A percentile compares a stretch with the other conserved stretches of the same genome.
Conservation (phyloP, 78 protist genomes). For the Diacronema lutheri region DNA sequence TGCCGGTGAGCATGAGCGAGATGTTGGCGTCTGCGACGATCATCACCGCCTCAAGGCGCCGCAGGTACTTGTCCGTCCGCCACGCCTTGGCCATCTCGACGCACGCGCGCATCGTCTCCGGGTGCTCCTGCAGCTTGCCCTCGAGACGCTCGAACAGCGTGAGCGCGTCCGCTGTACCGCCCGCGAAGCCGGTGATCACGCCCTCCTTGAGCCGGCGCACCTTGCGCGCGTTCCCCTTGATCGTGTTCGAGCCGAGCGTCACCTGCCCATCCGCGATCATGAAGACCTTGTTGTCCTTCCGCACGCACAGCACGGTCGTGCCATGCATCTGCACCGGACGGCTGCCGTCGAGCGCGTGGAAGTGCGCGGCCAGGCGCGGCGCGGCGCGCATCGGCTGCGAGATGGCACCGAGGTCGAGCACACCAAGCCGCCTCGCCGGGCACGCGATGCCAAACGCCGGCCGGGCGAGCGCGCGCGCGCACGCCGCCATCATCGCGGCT, state of each 20-base stretch:
- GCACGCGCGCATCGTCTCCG: slow-evolving; percentile 58
- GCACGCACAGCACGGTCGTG: slow-evolving; percentile 61
- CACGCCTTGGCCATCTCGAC: slow-evolving; percentile 82
- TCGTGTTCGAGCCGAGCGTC: slow-evolving; percentile 56
- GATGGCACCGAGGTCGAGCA: too few relatives aligned
- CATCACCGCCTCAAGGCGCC: slow-evolving; percentile 68
- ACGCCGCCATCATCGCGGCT: too few relatives aligned
- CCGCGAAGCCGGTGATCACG: slow-evolving; percentile 75
- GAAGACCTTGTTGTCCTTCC: slow-evolving; percentile 56
- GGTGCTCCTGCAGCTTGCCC: slow-evolving; percentile 65
- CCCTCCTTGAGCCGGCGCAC: slow-evolving; percentile 50
- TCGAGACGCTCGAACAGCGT: slow-evolving; percentile 76
- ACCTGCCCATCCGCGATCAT: slow-evolving; percentile 79
- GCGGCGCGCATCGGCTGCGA: too few relatives aligned
- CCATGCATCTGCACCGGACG: slow-evolving; percentile 6
- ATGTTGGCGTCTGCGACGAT: slow-evolving; percentile 64
- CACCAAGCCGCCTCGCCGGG: too few relatives aligned
- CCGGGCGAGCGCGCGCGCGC: too few relatives aligned
- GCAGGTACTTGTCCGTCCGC: slow-evolving; percentile 76
- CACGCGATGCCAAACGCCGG: too few relatives aligned
- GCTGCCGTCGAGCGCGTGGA: too few relatives aligned
- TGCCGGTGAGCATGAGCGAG: slow-evolving; percentile 62
- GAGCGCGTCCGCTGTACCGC: slow-evolving; percentile 77
- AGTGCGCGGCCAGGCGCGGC: too few relatives aligned
- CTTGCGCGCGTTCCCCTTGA: slow-evolving; percentile 73